A percentile compares a stretch with the other conserved stretches of the same genome.
Conservation (phyloP, 2,329 filamentous ascomycete genomes). For the Sclerotinia trifoliorum region DNA sequence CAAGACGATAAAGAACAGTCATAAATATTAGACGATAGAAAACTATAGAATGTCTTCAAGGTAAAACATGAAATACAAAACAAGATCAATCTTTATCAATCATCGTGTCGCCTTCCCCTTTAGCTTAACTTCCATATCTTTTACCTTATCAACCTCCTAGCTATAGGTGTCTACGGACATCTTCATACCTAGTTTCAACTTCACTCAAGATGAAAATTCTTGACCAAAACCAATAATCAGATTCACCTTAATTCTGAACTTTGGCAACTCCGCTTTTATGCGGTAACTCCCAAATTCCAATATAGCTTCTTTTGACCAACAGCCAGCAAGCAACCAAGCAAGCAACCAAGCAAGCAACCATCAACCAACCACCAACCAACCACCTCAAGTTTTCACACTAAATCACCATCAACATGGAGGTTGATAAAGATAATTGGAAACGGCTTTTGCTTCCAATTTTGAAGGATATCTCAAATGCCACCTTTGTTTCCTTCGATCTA, state of each 20-base stretch:
- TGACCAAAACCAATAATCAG: not conserved
- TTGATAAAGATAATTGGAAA: constrained; percentile 29
- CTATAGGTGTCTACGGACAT: not conserved
- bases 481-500: constrained; percentile 64
- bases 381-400: not conserved
- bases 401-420: constrained; percentile 14
- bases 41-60: not conserved
- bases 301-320: not conserved
- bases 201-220: not conserved
- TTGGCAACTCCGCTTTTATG: constrained; percentile 3
- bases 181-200: not conserved
- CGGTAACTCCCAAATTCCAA: not conserved
- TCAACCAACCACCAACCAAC: not conserved
- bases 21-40: not conserved
- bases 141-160: not conserved
- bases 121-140: not conserved
- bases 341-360: too few species aligned
- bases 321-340: not conserved
- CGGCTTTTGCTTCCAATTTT: constrained; percentile 55
- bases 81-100: not conserved
- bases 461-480: constrained; percentile 55
- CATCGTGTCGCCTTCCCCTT: constrained; percentile 8
- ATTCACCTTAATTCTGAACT: not conserved
- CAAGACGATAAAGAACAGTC: not conserved
- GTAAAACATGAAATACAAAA: constrained; percentile 10